Conservation (phyloP, 2,329 filamentous ascomycete species). For the Alternaria sp. region DNA sequence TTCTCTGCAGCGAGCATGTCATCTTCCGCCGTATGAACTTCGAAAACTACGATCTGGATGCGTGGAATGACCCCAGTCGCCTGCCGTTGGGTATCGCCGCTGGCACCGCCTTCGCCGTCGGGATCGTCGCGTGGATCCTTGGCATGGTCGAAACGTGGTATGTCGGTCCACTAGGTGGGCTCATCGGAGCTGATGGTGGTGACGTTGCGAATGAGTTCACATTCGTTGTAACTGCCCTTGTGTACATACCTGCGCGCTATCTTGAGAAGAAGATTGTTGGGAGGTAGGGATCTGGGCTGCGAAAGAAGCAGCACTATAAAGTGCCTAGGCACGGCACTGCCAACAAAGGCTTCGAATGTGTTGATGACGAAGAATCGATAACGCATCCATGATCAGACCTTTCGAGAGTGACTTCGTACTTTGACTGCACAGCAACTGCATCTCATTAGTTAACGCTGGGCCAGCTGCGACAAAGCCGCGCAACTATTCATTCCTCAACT, state of each 20-base stretch:
- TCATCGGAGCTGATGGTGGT: constrained; percentile 35
- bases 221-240: constrained; percentile 30
- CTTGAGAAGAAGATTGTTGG: constrained; percentile 36
- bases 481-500: not conserved
- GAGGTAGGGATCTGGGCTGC: constrained; percentile 8
- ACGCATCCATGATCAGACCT: not conserved
- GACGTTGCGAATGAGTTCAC: constrained; percentile 40
- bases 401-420: not conserved
- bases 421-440: not conserved
- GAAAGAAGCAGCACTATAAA: not conserved
- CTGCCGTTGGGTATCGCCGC: constrained; percentile 53
- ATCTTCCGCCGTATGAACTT: constrained; percentile 59
- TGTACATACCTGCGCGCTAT: constrained; percentile 37
- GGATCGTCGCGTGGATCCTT: constrained; percentile 56
- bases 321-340: not conserved
- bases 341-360: not conserved
- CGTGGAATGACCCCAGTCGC: constrained; percentile 53
- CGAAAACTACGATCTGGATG: constrained; percentile 53
- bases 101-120: constrained; percentile 47
- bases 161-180: constrained; percentile 48
- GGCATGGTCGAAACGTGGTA: constrained; percentile 67
- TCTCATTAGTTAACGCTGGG: not conserved
- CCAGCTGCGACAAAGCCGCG: not conserved
- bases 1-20: constrained; percentile 55
- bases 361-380: not conserved